Percentiles rank a stretch among this genome's conserved stretches.
phyloP scores from a whole-genome alignment of 176 grass and related monocot species.

The Ampelocalamus luodianensis region DNA sequence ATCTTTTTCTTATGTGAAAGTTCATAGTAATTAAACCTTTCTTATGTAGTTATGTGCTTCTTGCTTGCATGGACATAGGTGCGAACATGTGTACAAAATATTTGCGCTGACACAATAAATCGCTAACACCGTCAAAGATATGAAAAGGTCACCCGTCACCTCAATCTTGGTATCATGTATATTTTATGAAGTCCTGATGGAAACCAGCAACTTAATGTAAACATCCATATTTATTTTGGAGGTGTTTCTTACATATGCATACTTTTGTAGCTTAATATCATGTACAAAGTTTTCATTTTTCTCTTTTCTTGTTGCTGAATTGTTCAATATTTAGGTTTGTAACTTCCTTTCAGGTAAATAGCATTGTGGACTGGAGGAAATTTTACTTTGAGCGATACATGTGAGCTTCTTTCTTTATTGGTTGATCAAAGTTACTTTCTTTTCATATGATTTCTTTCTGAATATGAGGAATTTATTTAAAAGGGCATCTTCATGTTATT shows the following conservation, averaged over 20 bases:
- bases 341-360: constrained; percentile 75
- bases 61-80: constrained; percentile 1
- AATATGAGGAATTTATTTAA: constrained; percentile 14
- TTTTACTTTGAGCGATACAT: constrained; percentile 92
- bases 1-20: neutral
- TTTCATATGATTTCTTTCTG: constrained; percentile 5
- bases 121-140: neutral
- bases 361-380: constrained; percentile 95
- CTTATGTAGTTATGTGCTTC: neutral
- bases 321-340: constrained; percentile 11
- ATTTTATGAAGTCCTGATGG: neutral
- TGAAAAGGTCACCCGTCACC: neutral
- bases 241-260: neutral
- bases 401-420: constrained; percentile 57
- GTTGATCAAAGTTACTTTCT: constrained; percentile 29
- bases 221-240: neutral
- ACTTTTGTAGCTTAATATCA: neutral
- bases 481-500: neutral
- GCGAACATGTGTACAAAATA: constrained; percentile 9
- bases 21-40: neutral
- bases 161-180: neutral
- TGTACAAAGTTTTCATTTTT: neutral
- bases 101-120: neutral
- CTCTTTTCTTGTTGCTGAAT: constrained; percentile 14
- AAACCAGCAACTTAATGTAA: neutral